Base-by-base conservation (phyloP, 139 green algal genomes). In the Picochlorum sp. region DNA sequence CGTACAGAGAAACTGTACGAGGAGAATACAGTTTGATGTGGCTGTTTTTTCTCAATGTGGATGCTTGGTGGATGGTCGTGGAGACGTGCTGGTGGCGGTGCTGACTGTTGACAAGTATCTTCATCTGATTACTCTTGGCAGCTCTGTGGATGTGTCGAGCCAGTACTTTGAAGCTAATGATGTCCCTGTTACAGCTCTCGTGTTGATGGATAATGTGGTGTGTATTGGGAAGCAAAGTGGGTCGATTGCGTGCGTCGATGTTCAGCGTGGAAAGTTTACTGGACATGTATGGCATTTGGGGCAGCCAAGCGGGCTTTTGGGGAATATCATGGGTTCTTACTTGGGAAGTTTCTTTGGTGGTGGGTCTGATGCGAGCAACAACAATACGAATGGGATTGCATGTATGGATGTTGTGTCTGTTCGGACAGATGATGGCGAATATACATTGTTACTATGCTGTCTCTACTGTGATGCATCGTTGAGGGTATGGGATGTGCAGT, bases 401-500 rank as follows among this genome's bases (percentile, higher is more conserved):
- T 41, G 6, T 41, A 41, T 41, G 34, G 34, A 41, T 41, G 34
- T 41, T 9, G 34, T 41, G 9, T 41, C 34, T 26, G 47, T 54
- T 54, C 18, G 6, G 6, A 13, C 6, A 30, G 7, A 37, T 21
- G 28, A 10, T 52, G 52, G n/a, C 51, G 20, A 13, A 18, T 16
- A 31, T 14, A 49, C 15, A 49, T 49, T 21, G 21, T 26, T 64
- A n/a, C 9, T 70, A 52, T 61, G 16, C 18, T 28, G 23, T 2
- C 47, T 75, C 7, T 62, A 75, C 24, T 49, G 24, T 5, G 72
- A 66, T 7, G 51, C 54, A 51, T 56, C 74, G 51, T 62, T 83
- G n/a, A 60, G 54, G 18, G 28, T 87, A 13, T 87, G 81, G 81
- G 74, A 82, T 38, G 45, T 85, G 23, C 6, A 16, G 7, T 51